Percentiles rank a stretch among this genome's conserved stretches.
Conservation (phyloP, 2,329 filamentous ascomycete species). For the Calonectria leucothoes region DNA sequence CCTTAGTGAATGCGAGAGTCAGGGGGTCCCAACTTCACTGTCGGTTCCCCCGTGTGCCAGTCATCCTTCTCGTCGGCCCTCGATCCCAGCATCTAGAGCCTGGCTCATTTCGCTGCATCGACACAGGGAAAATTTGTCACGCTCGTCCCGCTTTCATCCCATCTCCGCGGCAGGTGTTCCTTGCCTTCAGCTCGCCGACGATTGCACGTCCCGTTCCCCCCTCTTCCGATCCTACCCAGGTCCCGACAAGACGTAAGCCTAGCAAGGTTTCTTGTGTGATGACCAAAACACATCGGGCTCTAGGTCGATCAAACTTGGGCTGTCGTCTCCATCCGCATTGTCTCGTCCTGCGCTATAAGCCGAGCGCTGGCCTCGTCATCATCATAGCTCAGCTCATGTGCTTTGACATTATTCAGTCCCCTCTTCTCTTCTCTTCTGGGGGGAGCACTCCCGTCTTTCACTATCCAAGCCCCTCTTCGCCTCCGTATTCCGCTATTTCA, state of each 20-base stretch:
- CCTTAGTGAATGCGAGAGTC: conserved; percentile 17
- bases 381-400: background rate
- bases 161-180: background rate
- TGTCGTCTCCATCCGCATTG: background rate
- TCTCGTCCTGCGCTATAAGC: background rate
- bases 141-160: conserved; percentile 36
- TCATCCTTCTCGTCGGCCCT: conserved; percentile 1
- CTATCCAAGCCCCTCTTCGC: background rate
- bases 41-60: background rate
- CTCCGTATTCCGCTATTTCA: background rate
- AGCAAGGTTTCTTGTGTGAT: background rate
- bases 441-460: background rate
- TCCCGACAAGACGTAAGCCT: background rate
- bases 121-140: conserved; percentile 13
- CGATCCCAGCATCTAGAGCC: background rate
- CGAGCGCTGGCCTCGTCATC: background rate
- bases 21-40: conserved; percentile 19
- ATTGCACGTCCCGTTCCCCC: conserved; percentile 9
- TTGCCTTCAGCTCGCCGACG: background rate
- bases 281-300: background rate
- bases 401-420: background rate
- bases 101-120: background rate
- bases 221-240: conserved; percentile 1
- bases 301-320: background rate
- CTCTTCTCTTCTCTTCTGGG: no score